phyloP scores from a whole-genome alignment of 768 basidiomycete species.

The Macrocybe gigantea region DNA sequence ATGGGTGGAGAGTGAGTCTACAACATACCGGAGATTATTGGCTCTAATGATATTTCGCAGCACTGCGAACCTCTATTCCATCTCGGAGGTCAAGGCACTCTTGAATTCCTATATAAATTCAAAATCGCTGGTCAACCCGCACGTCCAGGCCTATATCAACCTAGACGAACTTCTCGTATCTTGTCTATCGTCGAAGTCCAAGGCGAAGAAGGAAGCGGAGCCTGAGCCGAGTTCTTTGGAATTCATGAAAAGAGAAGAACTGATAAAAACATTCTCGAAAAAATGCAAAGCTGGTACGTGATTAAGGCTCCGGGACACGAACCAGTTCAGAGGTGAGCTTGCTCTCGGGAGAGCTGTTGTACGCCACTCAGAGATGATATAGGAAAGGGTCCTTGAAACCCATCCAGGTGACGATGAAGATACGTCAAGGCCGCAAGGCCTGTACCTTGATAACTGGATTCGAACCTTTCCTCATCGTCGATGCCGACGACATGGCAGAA shows the following conservation, averaged over 20 bases:
- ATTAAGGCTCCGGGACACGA: conserved; percentile 50
- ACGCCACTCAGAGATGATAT: conserved; percentile 3
- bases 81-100: conserved; percentile 47
- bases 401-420: conserved; percentile 62
- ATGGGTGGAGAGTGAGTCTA: conserved; percentile 55
- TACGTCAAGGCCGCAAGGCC: conserved; percentile 73
- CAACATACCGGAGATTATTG: background rate
- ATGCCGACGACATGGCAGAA: conserved; percentile 70
- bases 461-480: conserved; percentile 65
- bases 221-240: conserved; percentile 22
- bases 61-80: conserved; percentile 45
- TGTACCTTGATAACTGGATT: conserved; percentile 75
- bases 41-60: conserved; percentile 24
- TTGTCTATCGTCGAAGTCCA: conserved; percentile 30
- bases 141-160: conserved; percentile 66
- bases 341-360: background rate
- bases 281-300: conserved; percentile 79
- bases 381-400: conserved; percentile 78
- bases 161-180: conserved; percentile 44
- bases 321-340: conserved; percentile 50
- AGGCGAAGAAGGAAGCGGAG: conserved; percentile 23
- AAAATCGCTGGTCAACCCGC: conserved; percentile 57
- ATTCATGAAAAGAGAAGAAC: conserved; percentile 64
- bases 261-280: conserved; percentile 44
- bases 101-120: conserved; percentile 59